Conservation (phyloP, 257 asterid species). For the Phtheirospermum japonicum region DNA sequence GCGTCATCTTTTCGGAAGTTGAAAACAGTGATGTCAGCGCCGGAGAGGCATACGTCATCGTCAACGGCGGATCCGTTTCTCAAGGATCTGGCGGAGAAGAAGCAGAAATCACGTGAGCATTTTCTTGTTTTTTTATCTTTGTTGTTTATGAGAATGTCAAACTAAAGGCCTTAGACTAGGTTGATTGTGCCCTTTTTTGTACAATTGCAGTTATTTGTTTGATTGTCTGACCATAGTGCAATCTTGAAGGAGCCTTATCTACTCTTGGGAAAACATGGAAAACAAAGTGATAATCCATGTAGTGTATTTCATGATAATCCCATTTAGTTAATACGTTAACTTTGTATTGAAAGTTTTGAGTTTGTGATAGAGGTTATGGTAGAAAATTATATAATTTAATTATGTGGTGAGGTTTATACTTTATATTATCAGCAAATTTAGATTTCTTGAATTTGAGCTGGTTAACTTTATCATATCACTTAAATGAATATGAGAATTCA, state of each 20-base stretch:
- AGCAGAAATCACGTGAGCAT: slow-evolving; percentile 71
- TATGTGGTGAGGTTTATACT: background rate
- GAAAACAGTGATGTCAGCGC: slow-evolving; percentile 38
- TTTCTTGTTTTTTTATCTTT: slow-evolving; percentile 2
- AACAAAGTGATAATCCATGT: slow-evolving; percentile 13
- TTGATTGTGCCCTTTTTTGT: slow-evolving; percentile 1
- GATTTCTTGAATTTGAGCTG: slow-evolving; percentile 1
- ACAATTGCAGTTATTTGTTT: slow-evolving; percentile 3
- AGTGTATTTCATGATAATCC: background rate
- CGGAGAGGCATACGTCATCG: slow-evolving; percentile 38
- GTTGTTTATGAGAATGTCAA: background rate
- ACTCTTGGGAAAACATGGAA: background rate
- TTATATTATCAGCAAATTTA: background rate
- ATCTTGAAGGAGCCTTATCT: slow-evolving; percentile 3
- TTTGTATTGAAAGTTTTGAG: slow-evolving; percentile 4
- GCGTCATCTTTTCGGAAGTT: background rate
- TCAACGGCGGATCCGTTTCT: slow-evolving; percentile 74
- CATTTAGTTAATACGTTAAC: background rate
- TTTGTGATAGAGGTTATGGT: background rate
- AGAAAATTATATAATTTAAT: background rate
- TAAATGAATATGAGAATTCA: background rate
- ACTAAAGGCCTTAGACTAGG: background rate
- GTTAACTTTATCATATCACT: slow-evolving; percentile 11
- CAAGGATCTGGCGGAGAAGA: slow-evolving; percentile 84
- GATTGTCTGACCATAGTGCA: background rate